Conservation (phyloP, 2,329 filamentous ascomycete species). For the Neopestalotiopsis clavispora region DNA sequence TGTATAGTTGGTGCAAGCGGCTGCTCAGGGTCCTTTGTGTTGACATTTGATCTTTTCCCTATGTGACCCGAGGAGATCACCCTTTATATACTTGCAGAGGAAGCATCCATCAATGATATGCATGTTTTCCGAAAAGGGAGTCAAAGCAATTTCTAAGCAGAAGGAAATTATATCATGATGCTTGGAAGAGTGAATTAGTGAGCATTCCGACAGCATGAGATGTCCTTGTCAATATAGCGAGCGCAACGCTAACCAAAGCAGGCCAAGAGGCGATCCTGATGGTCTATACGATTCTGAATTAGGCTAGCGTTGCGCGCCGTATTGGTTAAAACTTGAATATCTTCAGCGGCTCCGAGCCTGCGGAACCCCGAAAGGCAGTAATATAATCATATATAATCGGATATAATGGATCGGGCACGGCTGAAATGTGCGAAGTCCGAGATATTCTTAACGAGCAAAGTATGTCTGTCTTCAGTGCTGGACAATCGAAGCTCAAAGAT, state of each 20-base stretch:
- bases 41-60: background rate
- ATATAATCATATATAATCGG: background rate
- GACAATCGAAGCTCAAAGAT: background rate
- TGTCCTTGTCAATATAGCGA: background rate
- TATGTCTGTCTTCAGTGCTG: no score
- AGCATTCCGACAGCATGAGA: background rate
- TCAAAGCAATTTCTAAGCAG: background rate
- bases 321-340: background rate
- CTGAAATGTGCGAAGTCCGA: background rate
- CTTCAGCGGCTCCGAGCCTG: background rate
- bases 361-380: background rate
- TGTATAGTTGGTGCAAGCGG: background rate
- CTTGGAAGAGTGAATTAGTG: background rate
- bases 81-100: background rate
- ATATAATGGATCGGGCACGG: background rate
- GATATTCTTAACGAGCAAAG: background rate
- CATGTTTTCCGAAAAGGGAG: background rate
- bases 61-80: background rate
- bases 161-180: background rate
- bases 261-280: background rate
- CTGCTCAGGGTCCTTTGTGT: background rate
- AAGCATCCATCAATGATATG: background rate
- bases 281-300: background rate
- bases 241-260: constrained; percentile 14
- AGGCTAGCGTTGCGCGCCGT: background rate